Evolutionary conservation across 1,139 yeast species (phyloP).

Genomic region (Hansenula lynferdii): DNA sequence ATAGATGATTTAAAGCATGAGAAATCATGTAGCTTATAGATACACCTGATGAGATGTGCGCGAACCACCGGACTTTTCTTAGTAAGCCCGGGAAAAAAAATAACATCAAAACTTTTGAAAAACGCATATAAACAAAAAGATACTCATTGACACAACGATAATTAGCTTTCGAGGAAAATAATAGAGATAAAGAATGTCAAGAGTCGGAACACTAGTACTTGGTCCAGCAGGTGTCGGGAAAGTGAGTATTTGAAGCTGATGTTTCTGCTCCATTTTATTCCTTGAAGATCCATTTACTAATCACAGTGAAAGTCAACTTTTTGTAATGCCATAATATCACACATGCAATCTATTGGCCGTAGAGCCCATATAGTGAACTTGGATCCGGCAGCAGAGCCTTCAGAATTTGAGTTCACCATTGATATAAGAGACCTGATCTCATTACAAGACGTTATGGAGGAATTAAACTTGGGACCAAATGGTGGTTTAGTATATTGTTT

Average conservation of each 20-base stretch:
- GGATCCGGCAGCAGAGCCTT: constrained; percentile 97
- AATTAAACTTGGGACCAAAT: constrained; percentile 89
- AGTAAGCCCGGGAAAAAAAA: too few species aligned
- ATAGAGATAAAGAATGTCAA: constrained; percentile 57
- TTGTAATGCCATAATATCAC: constrained; percentile 80
- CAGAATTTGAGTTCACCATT: constrained; percentile 84
- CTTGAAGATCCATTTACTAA: not conserved
- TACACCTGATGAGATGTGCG: too few species aligned
- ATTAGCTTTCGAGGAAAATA: too few species aligned
- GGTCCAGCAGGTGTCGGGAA: constrained; percentile 99
- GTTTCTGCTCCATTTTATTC: not conserved
- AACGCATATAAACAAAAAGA: not conserved
- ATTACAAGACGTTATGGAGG: constrained; percentile 95
- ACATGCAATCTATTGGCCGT: constrained; percentile 88
- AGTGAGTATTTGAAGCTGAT: constrained; percentile 18
- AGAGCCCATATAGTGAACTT: constrained; percentile 91
- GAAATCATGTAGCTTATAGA: too few species aligned
- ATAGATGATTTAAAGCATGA: too few species aligned
- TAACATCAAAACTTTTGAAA: too few species aligned
- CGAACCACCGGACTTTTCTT: too few species aligned
- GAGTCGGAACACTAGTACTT: constrained; percentile 91
- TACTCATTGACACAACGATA: not conserved
- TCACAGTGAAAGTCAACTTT: constrained; percentile 54
- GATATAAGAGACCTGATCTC: constrained; percentile 91
- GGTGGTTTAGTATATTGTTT: constrained; percentile 94